Conservation (phyloP, 306 rosid species). For the Vachellia collinsii region DNA sequence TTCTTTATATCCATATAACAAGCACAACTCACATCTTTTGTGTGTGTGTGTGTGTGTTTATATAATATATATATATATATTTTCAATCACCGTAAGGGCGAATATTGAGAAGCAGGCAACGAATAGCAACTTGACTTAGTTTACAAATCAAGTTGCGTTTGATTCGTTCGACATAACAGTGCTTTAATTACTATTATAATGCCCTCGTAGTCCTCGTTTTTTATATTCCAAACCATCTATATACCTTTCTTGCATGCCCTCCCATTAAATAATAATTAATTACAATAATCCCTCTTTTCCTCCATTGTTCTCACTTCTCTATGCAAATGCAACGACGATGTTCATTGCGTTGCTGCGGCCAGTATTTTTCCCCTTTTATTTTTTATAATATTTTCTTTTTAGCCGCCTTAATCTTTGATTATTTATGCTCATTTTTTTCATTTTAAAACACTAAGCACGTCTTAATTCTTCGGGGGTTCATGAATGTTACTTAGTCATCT, state of each 20-base stretch:
- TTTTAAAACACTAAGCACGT: not conserved
- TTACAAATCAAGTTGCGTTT: constrained; percentile 46
- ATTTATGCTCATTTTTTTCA: not conserved
- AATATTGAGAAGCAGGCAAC: constrained; percentile 29
- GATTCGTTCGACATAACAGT: constrained; percentile 41
- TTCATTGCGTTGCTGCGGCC: not conserved
- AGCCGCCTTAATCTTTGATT: not conserved
- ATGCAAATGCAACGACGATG: too few relatives aligned
- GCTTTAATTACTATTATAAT: constrained; percentile 19
- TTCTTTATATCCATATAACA: constrained; percentile 5
- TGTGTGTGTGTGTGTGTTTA: not conserved
- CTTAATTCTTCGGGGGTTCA: not conserved
- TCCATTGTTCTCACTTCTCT: not conserved
- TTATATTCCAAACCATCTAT: not conserved
- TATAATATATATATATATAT: not conserved
- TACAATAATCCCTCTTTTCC: not conserved
- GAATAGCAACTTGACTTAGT: constrained; percentile 52
- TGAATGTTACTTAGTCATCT: not conserved
- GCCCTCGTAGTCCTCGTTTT: constrained; percentile 28
- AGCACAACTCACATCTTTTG: constrained; percentile 11
- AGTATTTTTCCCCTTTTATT: not conserved
- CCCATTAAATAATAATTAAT: not conserved
- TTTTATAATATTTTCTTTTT: not conserved
- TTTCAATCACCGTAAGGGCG: not conserved
- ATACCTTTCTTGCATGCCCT: too few relatives aligned